phyloP scores from a whole-genome alignment of 345 rosid species.

The Populus pruinosa region DNA sequence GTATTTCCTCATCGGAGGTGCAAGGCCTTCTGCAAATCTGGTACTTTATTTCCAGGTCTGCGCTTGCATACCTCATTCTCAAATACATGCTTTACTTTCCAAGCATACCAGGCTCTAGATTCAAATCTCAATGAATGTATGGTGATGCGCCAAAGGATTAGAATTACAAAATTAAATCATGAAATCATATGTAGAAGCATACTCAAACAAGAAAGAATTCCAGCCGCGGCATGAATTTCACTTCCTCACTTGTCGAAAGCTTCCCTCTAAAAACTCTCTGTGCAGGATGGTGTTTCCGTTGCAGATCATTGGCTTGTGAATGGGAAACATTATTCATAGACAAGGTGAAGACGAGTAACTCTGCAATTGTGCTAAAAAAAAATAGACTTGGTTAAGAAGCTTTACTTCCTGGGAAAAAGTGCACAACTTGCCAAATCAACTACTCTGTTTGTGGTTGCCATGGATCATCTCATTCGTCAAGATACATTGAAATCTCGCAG shows the following conservation, averaged over 20 bases:
- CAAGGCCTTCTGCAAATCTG: constrained; percentile 86
- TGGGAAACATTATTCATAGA: constrained; percentile 79
- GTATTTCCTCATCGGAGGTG: constrained; percentile 83
- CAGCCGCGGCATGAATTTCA: background rate
- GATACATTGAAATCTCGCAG: constrained; percentile 28
- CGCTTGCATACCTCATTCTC: background rate
- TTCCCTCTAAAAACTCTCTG: background rate
- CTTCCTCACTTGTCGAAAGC: background rate
- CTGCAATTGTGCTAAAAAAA: background rate
- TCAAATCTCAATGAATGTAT: background rate
- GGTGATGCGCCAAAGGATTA: background rate
- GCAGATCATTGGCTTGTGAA: constrained; percentile 75
- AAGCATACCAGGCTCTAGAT: background rate
- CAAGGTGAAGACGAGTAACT: constrained; percentile 43
- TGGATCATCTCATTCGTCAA: background rate
- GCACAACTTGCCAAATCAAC: background rate
- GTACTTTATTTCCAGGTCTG: constrained; percentile 85
- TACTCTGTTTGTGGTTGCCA: too few species aligned
- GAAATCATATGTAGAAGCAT: background rate
- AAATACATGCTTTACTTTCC: background rate
- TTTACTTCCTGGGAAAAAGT: background rate
- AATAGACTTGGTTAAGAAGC: background rate
- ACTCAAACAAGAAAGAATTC: background rate
- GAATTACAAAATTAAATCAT: background rate
- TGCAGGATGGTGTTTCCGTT: constrained; percentile 66